Conservation (phyloP, 1,139 yeast genomes). For the Blastobotrys capitulatus region DNA sequence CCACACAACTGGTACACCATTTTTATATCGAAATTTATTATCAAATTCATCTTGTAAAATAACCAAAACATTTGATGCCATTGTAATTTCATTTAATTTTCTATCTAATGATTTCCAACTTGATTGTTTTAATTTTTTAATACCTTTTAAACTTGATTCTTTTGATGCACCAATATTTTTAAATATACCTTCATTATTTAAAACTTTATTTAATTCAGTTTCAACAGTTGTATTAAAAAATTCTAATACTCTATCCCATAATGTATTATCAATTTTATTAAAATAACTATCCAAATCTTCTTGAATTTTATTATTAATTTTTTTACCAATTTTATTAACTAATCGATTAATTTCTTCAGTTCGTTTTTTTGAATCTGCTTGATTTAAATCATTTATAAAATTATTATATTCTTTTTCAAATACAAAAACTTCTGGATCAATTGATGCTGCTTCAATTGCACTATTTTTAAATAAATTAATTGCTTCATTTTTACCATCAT, state of each 20-base stretch:
- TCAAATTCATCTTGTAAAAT: conserved; percentile 56
- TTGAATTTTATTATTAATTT: conserved; percentile 24
- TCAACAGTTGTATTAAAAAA: conserved; percentile 43
- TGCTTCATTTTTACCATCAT: conserved; percentile 16
- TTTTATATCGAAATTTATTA: conserved; percentile 68
- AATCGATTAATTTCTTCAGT: conserved; percentile 30
- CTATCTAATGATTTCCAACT: conserved; percentile 65
- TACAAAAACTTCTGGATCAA: conserved; percentile 25
- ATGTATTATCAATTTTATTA: conserved; percentile 37
- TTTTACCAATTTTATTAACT: conserved; percentile 30
- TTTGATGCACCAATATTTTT: conserved; percentile 49
- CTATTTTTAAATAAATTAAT: conserved; percentile 17
- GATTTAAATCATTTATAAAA: conserved; percentile 26
- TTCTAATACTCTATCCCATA: conserved; percentile 58
- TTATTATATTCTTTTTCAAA: conserved; percentile 21
- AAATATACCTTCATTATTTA: conserved; percentile 43
- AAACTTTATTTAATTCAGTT: conserved; percentile 31
- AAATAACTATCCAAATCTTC: conserved; percentile 30
- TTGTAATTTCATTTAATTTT: conserved; percentile 48
- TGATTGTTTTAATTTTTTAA: conserved; percentile 42
- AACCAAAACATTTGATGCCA: conserved; percentile 32
- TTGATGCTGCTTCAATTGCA: conserved; percentile 23
- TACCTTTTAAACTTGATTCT: conserved; percentile 40
- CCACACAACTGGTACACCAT: conserved; percentile 82
- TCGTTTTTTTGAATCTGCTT: conserved; percentile 29